Evolutionary conservation across 495 filamentous ascomycete genomes (phyloP).

Genomic region (Elasticomyces elasticus): DNA sequence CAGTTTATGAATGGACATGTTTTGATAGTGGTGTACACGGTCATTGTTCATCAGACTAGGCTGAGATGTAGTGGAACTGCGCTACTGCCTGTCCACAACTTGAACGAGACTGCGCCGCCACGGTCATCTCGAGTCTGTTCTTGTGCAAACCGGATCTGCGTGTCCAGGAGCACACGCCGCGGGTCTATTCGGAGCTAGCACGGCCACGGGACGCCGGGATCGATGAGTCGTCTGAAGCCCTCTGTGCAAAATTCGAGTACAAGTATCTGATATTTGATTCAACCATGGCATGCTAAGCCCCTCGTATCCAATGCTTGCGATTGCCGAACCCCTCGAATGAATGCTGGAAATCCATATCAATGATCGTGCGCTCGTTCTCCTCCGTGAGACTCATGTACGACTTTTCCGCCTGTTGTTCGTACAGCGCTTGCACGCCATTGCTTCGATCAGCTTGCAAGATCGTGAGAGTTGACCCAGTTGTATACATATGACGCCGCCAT

Average conservation of each 20-base stretch:
- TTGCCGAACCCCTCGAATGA: background rate
- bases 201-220: too few relatives aligned
- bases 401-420: background rate
- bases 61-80: too few relatives aligned
- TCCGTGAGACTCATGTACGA: background rate
- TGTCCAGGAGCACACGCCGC: too few relatives aligned
- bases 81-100: too few relatives aligned
- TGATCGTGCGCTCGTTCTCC: background rate
- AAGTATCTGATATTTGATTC: too few relatives aligned
- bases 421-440: background rate
- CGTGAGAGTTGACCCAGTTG: background rate
- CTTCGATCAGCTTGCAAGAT: background rate
- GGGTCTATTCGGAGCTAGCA: too few relatives aligned
- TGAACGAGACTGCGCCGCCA: too few relatives aligned
- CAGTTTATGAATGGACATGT: conserved; percentile 49
- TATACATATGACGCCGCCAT: background rate
- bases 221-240: too few relatives aligned
- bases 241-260: too few relatives aligned
- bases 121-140: too few relatives aligned
- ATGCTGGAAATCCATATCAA: background rate
- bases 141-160: too few relatives aligned
- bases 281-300: too few relatives aligned
- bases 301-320: background rate
- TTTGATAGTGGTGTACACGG: background rate
- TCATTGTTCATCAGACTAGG: background rate